Conservation (phyloP, 2,329 filamentous ascomycete species). For the Bipolaris zeicola region DNA sequence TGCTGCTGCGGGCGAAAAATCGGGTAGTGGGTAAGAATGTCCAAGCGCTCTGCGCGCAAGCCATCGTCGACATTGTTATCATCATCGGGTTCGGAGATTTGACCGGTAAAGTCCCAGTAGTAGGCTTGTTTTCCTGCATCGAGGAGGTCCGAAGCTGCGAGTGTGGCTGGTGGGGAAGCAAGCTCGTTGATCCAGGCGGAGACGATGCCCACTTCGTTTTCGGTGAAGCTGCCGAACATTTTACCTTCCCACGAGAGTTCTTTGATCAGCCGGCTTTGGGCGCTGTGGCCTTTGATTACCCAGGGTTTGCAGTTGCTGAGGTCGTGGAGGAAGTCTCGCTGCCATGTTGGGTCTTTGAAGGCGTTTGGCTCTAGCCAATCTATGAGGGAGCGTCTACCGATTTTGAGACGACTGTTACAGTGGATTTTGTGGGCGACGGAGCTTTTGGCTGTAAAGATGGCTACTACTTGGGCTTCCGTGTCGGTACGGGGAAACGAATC, state of each 20-base stretch:
- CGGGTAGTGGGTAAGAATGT: slow-evolving; percentile 19
- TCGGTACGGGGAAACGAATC: slow-evolving; percentile 15
- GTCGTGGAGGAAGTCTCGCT: slow-evolving; percentile 46
- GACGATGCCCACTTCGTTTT: slow-evolving; percentile 49
- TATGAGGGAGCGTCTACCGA: slow-evolving; percentile 47
- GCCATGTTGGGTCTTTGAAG: slow-evolving; percentile 40
- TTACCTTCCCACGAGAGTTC: slow-evolving; percentile 55
- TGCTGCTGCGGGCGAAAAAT: slow-evolving; percentile 8
- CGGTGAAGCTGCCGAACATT: slow-evolving; percentile 59
- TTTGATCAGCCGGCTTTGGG: slow-evolving; percentile 50
- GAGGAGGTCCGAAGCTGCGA: not conserved
- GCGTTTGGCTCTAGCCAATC: slow-evolving; percentile 51
- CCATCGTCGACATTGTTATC: not conserved
- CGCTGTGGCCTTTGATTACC: slow-evolving; percentile 50
- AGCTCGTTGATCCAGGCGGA: slow-evolving; percentile 51
- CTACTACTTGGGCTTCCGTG: slow-evolving; percentile 19
- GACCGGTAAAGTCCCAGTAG: slow-evolving; percentile 30
- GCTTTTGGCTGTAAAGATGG: slow-evolving; percentile 50
- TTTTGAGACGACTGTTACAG: slow-evolving; percentile 47
- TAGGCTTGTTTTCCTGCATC: slow-evolving; percentile 21
- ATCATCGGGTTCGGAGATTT: not conserved
- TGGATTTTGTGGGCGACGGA: slow-evolving; percentile 50
- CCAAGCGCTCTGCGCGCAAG: slow-evolving; percentile 1
- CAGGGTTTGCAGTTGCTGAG: slow-evolving; percentile 49
- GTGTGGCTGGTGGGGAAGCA: no score